A percentile compares a stretch with the other conserved stretches of the same genome.
Conservation (phyloP, 2,329 filamentous ascomycete species). For the Aspergillus candidus region DNA sequence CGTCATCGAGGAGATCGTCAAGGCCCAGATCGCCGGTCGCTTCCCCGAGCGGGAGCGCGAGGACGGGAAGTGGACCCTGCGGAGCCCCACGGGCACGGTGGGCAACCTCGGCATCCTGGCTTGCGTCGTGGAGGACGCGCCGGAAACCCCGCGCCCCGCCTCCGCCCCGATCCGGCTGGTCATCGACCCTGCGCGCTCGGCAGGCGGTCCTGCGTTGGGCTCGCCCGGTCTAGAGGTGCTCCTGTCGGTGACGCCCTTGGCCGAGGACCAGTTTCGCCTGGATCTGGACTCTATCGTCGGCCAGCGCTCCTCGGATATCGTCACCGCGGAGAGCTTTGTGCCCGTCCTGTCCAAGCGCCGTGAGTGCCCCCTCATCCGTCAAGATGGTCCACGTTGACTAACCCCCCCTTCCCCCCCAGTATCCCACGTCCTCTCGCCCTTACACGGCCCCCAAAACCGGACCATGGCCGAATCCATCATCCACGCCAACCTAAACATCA, state of each 20-base stretch:
- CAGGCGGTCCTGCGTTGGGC: constrained; percentile 25
- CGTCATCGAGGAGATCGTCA: constrained; percentile 77
- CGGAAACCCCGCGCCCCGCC: constrained; percentile 42
- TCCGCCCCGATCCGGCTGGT: constrained; percentile 32
- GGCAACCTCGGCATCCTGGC: constrained; percentile 50
- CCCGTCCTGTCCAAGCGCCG: constrained; percentile 67
- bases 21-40: constrained; percentile 77
- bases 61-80: constrained; percentile 70
- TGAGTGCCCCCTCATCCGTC: constrained; percentile 39
- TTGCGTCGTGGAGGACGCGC: constrained; percentile 38
- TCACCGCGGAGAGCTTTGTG: constrained; percentile 66
- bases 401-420: constrained; percentile 44
- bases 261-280: constrained; percentile 52
- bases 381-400: constrained; percentile 6
- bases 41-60: constrained; percentile 82
- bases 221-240: constrained; percentile 36
- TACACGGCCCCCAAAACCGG: constrained; percentile 56
- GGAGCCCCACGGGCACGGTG: constrained; percentile 58
- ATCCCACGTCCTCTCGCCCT: constrained; percentile 63
- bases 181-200: constrained; percentile 30
- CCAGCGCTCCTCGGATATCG: constrained; percentile 65
- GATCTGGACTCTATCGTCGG: constrained; percentile 62
- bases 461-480: constrained; percentile 58
- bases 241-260: constrained; percentile 67
- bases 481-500: constrained; percentile 69